Conservation (phyloP, 495 filamentous ascomycete genomes). For the Aspergillus sclerotiicarbonarius region DNA sequence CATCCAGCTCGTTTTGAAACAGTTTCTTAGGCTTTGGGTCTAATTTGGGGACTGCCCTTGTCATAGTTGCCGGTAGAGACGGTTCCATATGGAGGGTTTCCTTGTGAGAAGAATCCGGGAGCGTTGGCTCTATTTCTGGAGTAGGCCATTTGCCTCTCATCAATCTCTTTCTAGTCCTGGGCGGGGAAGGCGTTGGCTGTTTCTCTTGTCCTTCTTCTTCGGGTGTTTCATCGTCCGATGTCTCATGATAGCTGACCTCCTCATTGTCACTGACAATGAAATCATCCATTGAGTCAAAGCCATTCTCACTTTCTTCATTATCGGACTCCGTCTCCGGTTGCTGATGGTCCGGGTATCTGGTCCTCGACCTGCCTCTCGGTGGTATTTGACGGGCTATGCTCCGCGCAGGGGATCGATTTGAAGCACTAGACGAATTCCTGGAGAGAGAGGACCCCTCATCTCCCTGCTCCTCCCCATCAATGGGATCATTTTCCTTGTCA, state of each 20-base stretch:
- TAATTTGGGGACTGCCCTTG: conserved; percentile 15
- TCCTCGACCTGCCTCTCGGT: conserved; percentile 11
- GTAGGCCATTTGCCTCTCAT: conserved; percentile 35
- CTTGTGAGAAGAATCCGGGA: conserved; percentile 16
- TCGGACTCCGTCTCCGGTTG: conserved; percentile 20
- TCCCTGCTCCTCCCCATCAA: conserved; percentile 28
- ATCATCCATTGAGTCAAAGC: conserved; percentile 39
- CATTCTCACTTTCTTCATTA: conserved; percentile 28
- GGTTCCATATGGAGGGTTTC: conserved; percentile 21
- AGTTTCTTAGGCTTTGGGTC: conserved; percentile 17
- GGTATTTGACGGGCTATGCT: conserved; percentile 16
- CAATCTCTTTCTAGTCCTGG: conserved; percentile 31
- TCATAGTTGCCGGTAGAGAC: conserved; percentile 20
- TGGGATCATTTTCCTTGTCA: conserved; percentile 45
- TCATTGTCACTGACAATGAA: conserved; percentile 51
- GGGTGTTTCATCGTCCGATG: conserved; percentile 34
- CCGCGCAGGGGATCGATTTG: conserved; percentile 23
- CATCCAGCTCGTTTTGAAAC: conserved; percentile 27
- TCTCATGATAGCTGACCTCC: conserved; percentile 39
- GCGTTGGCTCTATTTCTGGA: conserved; percentile 18
- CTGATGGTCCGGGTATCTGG: conserved; percentile 12
- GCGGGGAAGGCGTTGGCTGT: conserved; percentile 24
- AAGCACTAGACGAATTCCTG: conserved; percentile 24
- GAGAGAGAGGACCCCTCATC: conserved; percentile 13
- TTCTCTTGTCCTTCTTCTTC: conserved; percentile 28